Evolutionary conservation across 257 asterid genomes (phyloP).

Genomic region (Verbena officinalis): DNA sequence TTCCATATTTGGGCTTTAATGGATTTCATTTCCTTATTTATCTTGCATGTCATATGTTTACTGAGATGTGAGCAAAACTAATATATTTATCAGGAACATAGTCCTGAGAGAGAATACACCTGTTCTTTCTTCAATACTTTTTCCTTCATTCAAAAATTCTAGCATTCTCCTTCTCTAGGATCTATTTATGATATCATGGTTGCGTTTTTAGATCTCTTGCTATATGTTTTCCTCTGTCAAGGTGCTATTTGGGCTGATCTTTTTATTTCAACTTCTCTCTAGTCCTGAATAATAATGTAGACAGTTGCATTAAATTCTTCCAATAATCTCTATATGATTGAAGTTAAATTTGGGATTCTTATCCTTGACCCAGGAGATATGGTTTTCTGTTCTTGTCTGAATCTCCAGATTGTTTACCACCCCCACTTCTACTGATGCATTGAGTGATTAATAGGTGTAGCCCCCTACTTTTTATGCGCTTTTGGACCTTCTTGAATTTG

Average conservation of each 20-base stretch:
- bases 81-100: neutral
- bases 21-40: slow-evolving; percentile 12
- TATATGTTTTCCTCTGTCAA: slow-evolving; percentile 1
- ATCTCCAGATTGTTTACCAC: neutral
- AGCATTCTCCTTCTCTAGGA: slow-evolving; percentile 8
- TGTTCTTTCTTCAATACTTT: neutral
- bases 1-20: neutral
- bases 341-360: slow-evolving; percentile 3
- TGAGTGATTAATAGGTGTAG: neutral
- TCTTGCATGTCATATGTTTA: neutral
- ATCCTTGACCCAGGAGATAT: slow-evolving; percentile 17
- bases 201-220: slow-evolving; percentile 1
- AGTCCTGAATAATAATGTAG: neutral
- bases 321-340: neutral
- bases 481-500: slow-evolving; percentile 3
- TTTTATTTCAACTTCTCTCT: neutral
- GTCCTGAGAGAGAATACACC: slow-evolving; percentile 2
- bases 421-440: neutral
- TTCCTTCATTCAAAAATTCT: neutral
- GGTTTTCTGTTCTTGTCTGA: neutral
- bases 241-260: neutral
- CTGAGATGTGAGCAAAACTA: neutral
- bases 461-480: neutral
- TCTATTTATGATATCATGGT: slow-evolving; percentile 9
- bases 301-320: slow-evolving; percentile 7